Evolutionary conservation across 2,329 filamentous ascomycete species (phyloP), one percentile per base, ranked within the genome.

Genomic region (Penicillium glabrum): DNA sequence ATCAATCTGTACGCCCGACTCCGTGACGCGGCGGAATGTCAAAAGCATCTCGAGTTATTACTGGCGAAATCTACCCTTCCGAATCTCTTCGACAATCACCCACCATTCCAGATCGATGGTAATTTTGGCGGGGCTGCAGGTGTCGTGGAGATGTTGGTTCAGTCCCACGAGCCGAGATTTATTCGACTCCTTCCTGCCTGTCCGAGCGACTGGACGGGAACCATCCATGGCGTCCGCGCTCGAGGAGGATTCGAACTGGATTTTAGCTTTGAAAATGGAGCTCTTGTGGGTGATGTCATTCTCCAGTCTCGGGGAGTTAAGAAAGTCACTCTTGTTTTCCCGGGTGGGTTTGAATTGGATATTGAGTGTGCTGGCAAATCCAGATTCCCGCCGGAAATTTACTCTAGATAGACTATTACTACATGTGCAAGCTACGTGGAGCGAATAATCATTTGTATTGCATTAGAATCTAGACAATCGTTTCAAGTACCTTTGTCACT

Each of bases 71-170:
- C 77, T 3, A 80, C 78, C 0, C 61, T 80, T 19, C 71, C 75
- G 1, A 82, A 80, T 61, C 61, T 81, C 54, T 60, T 81, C 2
- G 79, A 81, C 50, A 73, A 71, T 8, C 77, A 79, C 45, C 78
- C 77, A 1, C 77, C 76, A 13, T 81, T 82, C 59, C 80, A 82
- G 59, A 80, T 81, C 23, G 79, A 82, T 61, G 80, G 80, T 1
- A 82, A 82, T 52, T 79, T 82, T 58, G 80, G 80, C 1, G 76
- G 75, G 1, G 75, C 74, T n/a, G 77, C 77, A 3, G 80, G 77
- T 2, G 76, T 82, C 14, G 60, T 77, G 1, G 79, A 82, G 64
- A 78, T 77, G 67, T 56, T 81, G 33, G 57, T 81, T 14, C 79
- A 82, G 60, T 73, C 65, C 61, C 69, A 54, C 63, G 66, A 72